Percentiles rank a stretch among this genome's conserved stretches.
phyloP scores from a whole-genome alignment of 352 stramenopile species.

The Pythium aphanidermatum region DNA sequence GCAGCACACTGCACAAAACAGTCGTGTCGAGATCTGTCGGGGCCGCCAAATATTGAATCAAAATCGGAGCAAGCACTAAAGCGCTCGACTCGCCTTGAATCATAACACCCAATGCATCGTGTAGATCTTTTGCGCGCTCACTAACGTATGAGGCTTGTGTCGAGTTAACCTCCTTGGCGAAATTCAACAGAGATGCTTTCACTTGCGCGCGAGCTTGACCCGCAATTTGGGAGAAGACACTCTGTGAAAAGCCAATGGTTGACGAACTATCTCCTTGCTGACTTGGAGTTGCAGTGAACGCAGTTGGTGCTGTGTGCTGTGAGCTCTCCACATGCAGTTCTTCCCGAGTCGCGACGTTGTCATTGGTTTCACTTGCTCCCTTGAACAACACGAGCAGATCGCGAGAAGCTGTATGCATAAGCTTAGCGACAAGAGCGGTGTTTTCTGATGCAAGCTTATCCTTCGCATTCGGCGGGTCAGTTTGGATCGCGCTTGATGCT shows the following conservation, averaged over 20 bases:
- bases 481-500: neutral
- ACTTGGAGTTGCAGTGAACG: neutral
- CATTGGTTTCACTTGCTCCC: conserved; percentile 12
- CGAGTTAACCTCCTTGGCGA: conserved; percentile 21
- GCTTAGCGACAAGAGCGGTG: conserved; percentile 3
- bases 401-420: conserved; percentile 15
- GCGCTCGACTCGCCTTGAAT: conserved; percentile 15
- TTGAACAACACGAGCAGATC: conserved; percentile 26
- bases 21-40: conserved; percentile 17
- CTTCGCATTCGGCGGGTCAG: conserved; percentile 12
- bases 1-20: conserved; percentile 22
- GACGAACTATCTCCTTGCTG: conserved; percentile 5
- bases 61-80: conserved; percentile 15
- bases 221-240: conserved; percentile 27
- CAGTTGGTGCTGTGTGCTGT: neutral
- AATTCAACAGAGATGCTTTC: conserved; percentile 15
- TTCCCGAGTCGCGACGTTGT: neutral
- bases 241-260: conserved; percentile 14
- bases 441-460: conserved; percentile 27
- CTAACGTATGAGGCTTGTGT: conserved; percentile 22
- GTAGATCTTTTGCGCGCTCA: conserved; percentile 23
- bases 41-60: conserved; percentile 19
- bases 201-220: conserved; percentile 22
- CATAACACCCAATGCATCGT: conserved; percentile 22
- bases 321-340: neutral